These are phyloP conservation scores for Heritiera littoralis DNA, from an alignment of 345 rosid species.

Conservation along the genomic window DNA sequence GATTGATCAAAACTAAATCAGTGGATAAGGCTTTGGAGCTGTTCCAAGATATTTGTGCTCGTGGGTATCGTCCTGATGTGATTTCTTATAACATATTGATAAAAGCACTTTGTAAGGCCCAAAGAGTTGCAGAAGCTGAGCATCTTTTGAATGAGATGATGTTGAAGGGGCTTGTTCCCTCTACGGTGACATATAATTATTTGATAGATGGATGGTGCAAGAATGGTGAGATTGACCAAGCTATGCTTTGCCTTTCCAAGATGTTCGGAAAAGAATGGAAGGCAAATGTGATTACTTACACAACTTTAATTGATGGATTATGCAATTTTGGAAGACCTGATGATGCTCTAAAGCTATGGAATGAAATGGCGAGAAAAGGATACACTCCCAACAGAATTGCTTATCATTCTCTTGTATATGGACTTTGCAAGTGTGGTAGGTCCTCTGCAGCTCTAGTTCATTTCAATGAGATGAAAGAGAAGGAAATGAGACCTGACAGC, in stretches of 20 bases:
- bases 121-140: conserved; percentile 62
- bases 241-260: conserved; percentile 54
- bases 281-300: conserved; percentile 74
- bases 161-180: conserved; percentile 65
- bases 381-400: conserved; percentile 55
- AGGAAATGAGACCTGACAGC: conserved; percentile 64
- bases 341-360: conserved; percentile 74
- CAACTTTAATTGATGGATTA: conserved; percentile 71
- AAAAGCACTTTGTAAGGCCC: conserved; percentile 65
- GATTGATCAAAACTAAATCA: conserved; percentile 55
- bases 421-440: conserved; percentile 79
- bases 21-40: conserved; percentile 68
- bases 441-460: conserved; percentile 53
- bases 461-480: conserved; percentile 64
- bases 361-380: conserved; percentile 58
- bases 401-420: conserved; percentile 69
- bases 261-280: conserved; percentile 54
- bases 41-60: conserved; percentile 54
- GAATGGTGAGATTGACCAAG: conserved; percentile 52
- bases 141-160: conserved; percentile 65
- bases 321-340: conserved; percentile 66
- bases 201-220: conserved; percentile 88
- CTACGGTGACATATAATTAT: conserved; percentile 68
- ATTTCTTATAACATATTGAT: conserved; percentile 76
- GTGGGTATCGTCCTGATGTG: conserved; percentile 72